Evolutionary conservation across 768 basidiomycete genomes (phyloP).

Genomic region (Hypsizygus marmoreus): DNA sequence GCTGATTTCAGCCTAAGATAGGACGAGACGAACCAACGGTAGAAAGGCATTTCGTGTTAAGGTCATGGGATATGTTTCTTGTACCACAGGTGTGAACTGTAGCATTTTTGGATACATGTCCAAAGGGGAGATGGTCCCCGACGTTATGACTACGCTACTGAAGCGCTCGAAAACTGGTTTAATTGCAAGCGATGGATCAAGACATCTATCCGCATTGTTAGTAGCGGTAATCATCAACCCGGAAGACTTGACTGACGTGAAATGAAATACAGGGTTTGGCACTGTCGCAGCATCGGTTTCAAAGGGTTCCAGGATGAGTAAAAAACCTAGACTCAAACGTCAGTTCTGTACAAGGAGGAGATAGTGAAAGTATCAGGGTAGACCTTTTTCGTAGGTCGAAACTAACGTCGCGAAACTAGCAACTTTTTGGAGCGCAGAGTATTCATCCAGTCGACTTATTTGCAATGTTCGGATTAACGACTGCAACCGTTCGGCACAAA

Average conservation of each 20-base stretch:
- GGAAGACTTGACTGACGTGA: constrained; percentile 61
- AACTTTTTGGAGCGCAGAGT: constrained; percentile 90
- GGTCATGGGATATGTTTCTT: constrained; percentile 98
- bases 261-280: constrained; percentile 97
- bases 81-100: constrained; percentile 94
- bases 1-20: constrained; percentile 6
- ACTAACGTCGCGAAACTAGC: constrained; percentile 96
- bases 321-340: constrained; percentile 63
- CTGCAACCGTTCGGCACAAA: constrained; percentile 94
- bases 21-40: constrained; percentile 66
- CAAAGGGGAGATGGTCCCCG: constrained; percentile 95
- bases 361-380: constrained; percentile 11
- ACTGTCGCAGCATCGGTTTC: constrained; percentile 99
- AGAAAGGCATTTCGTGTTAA: constrained; percentile 94
- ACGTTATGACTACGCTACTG: constrained; percentile 97
- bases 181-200: constrained; percentile 97
- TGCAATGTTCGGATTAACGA: constrained; percentile 93
- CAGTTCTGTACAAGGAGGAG: neutral
- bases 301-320: constrained; percentile 96
- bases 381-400: constrained; percentile 97
- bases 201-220: constrained; percentile 60
- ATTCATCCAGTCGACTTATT: constrained; percentile 87
- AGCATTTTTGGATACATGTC: constrained; percentile 99
- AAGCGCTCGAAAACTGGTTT: constrained; percentile 98
- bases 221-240: constrained; percentile 4